Evolutionary conservation across 176 grass and related monocot species (phyloP).

Genomic region (Aechmea fasciata): DNA sequence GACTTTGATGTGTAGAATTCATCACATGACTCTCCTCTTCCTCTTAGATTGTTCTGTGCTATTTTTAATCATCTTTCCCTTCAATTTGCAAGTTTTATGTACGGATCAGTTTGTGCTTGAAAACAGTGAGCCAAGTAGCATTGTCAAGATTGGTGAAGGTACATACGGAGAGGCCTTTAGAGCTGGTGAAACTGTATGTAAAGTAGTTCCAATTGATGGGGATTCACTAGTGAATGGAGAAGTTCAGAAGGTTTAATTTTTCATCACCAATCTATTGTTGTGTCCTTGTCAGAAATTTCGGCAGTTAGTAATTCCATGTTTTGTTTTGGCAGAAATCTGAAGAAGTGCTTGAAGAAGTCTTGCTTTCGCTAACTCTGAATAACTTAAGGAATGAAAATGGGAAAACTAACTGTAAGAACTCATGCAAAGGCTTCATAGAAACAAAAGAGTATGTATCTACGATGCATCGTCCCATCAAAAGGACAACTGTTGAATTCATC

Average conservation of each 20-base stretch:
- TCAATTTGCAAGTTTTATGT: slow-evolving; percentile 14
- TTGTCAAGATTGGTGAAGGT: slow-evolving; percentile 81
- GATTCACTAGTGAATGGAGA: slow-evolving; percentile 71
- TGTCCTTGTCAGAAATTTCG: neutral
- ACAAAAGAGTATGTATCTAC: slow-evolving; percentile 57
- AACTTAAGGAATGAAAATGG: slow-evolving; percentile 42
- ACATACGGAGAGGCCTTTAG: slow-evolving; percentile 89
- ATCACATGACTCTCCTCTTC: neutral
- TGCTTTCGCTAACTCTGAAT: slow-evolving; percentile 87
- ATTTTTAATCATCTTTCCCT: slow-evolving; percentile 3
- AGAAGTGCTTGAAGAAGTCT: slow-evolving; percentile 88
- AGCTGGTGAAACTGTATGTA: slow-evolving; percentile 68
- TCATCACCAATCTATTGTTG: slow-evolving; percentile 3
- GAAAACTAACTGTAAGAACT: slow-evolving; percentile 27
- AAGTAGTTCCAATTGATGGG: slow-evolving; percentile 92
- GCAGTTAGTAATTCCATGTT: slow-evolving; percentile 26
- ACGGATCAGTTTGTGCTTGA: slow-evolving; percentile 13
- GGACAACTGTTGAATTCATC: neutral
- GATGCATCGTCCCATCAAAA: neutral
- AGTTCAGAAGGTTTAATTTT: slow-evolving; percentile 71
- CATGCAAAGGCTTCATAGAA: slow-evolving; percentile 84
- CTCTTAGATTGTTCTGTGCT: neutral
- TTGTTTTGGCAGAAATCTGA: slow-evolving; percentile 56
- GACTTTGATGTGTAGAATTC: slow-evolving; percentile 2
- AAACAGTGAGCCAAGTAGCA: slow-evolving; percentile 48